Conservation (phyloP, 345 rosid genomes). For the Triadica sebifera region DNA sequence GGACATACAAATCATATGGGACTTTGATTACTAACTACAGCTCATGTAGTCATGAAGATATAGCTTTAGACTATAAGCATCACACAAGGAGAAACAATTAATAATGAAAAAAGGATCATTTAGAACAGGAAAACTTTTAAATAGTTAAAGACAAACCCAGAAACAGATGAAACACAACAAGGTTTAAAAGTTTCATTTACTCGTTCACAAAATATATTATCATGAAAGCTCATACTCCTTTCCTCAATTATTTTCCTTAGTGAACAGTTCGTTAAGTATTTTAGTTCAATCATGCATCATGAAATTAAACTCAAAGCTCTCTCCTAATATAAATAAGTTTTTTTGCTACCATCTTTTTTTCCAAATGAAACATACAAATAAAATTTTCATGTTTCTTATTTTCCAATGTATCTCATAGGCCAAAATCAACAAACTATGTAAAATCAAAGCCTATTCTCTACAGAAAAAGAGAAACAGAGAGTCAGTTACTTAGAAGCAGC, state of each 20-base stretch:
- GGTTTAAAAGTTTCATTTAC: too few relatives aligned
- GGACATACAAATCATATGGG: neutral
- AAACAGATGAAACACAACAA: neutral
- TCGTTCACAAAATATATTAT: neutral
- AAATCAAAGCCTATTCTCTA: too few relatives aligned
- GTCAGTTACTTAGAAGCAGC: too few relatives aligned
- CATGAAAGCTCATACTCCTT: neutral
- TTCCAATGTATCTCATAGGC: too few relatives aligned
- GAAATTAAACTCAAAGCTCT: neutral
- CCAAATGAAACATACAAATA: too few relatives aligned
- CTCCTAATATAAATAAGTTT: neutral
- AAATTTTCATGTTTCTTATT: too few relatives aligned
- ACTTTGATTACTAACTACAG: neutral
- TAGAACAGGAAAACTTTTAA: neutral
- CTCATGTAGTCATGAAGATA: neutral
- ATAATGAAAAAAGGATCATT: neutral
- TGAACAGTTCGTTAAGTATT: neutral
- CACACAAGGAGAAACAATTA: constrained; percentile 1
- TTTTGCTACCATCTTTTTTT: neutral
- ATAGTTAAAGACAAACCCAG: neutral
- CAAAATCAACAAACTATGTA: too few relatives aligned
- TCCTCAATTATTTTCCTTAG: neutral
- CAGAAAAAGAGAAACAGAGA: too few relatives aligned
- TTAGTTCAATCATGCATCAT: neutral
- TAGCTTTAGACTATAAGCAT: neutral